Evolutionary conservation across 2,329 filamentous ascomycete species (phyloP).

Genomic region (Calycina marina): DNA sequence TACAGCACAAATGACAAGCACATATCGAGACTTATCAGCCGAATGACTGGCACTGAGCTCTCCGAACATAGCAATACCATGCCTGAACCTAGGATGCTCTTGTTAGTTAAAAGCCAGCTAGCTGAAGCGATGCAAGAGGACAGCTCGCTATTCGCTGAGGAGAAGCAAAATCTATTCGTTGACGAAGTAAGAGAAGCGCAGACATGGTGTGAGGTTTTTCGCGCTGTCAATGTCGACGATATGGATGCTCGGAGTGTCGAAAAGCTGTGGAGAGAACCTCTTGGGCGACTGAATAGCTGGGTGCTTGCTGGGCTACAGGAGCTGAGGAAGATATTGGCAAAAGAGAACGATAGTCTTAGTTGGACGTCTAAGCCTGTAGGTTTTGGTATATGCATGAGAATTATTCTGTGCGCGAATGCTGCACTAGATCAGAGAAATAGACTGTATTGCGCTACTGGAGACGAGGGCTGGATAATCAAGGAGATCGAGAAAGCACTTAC

Average conservation of each 20-base stretch:
- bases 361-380: constrained; percentile 56
- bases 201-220: constrained; percentile 43
- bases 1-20: constrained; percentile 3
- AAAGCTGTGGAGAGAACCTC: not conserved
- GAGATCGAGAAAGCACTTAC: not conserved
- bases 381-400: constrained; percentile 41
- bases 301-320: constrained; percentile 17
- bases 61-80: not conserved
- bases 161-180: constrained; percentile 90
- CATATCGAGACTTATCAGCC: constrained; percentile 7
- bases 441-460: not conserved
- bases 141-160: constrained; percentile 65
- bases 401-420: constrained; percentile 24
- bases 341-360: constrained; percentile 52
- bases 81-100: constrained; percentile 8
- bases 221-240: constrained; percentile 6
- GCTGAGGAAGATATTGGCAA: constrained; percentile 12
- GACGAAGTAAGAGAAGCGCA: constrained; percentile 64
- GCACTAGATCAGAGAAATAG: not conserved
- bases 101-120: constrained; percentile 27
- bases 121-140: constrained; percentile 35
- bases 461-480: constrained; percentile 2
- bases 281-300: constrained; percentile 28
- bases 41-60: constrained; percentile 11
- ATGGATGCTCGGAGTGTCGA: not conserved